Percentiles rank a stretch among this genome's conserved stretches.
These are phyloP conservation scores for Debaryomycetaceae sp. DNA, from an alignment of 1,139 yeast species.

Conservation along the genomic window DNA sequence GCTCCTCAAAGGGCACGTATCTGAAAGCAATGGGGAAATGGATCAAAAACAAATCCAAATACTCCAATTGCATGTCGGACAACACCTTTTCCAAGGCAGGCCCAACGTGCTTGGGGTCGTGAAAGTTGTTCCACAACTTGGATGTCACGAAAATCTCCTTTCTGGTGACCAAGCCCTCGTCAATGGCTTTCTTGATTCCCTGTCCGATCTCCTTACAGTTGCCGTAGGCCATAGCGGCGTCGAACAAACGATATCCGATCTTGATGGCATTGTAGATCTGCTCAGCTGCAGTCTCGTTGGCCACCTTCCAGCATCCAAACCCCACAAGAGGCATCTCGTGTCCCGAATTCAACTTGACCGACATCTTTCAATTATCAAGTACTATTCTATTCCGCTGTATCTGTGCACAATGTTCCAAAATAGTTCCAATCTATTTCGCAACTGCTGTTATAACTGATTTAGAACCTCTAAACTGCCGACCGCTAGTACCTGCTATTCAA, in stretches of 20 bases:
- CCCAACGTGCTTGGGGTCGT: slow-evolving; percentile 59
- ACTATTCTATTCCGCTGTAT: too few species aligned
- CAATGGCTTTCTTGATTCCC: slow-evolving; percentile 62
- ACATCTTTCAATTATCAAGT: slow-evolving; percentile 12
- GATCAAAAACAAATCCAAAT: slow-evolving; percentile 69
- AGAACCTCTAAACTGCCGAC: too few species aligned
- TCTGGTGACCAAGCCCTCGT: slow-evolving; percentile 65
- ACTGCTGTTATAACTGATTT: too few species aligned
- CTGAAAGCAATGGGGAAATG: slow-evolving; percentile 81
- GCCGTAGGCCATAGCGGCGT: slow-evolving; percentile 77
- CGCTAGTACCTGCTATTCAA: too few species aligned
- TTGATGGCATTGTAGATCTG: slow-evolving; percentile 65
- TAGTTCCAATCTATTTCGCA: too few species aligned
- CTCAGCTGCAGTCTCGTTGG: slow-evolving; percentile 52
- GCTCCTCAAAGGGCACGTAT: slow-evolving; percentile 65
- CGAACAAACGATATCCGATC: slow-evolving; percentile 70
- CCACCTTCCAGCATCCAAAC: slow-evolving; percentile 67
- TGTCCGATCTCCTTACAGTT: slow-evolving; percentile 73
- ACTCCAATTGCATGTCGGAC: slow-evolving; percentile 61
- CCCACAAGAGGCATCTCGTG: slow-evolving; percentile 62
- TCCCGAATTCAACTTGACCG: slow-evolving; percentile 57
- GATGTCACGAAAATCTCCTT: slow-evolving; percentile 74
- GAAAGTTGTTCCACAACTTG: slow-evolving; percentile 78
- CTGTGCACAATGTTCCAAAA: too few species aligned
- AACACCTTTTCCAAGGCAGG: slow-evolving; percentile 61